Base-by-base conservation (phyloP, 768 basidiomycete genomes). In the Dacryopinax primogenitus region DNA sequence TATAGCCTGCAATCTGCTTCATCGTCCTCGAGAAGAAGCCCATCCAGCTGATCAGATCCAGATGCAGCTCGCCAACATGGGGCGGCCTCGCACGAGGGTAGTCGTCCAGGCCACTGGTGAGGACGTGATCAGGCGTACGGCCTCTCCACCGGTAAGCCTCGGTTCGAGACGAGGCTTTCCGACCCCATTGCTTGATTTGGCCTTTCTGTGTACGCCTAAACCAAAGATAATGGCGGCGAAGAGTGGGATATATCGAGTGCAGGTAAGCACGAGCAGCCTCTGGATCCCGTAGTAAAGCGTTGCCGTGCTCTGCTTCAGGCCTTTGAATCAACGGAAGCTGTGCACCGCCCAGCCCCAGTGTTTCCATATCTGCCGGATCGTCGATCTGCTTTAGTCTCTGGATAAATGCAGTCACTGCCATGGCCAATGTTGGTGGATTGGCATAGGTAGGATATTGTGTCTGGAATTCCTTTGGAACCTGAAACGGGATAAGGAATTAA, bases 121-220 rank as follows among this genome's bases (percentile, higher is more conserved):
- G 77, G 37, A 98, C 88, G 74, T 95, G 92, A 30, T 81, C 80
- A 70, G 86, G 82, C 6, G 90, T 88, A 41, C 94, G 80, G 32
- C 94, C 94, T 33, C 95, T 83, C 95, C 94, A 98, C 34, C 94
- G 83, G 77, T 96, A 98, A 1, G 83, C 93, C 74, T 97, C 93
- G 0, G 85, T 85, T 63, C 87, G 80, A n/a, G 90, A 90, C n/a
- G 87, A 83, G 1, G 91, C 86, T 65, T 82, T 82, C 35, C 94
- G 82, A 1, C 82, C 84, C 73, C 92, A 98, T 72, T 92, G 90
- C 72, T 90, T 91, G 70, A 97, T 87, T 73, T 94, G 91, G 7
- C 94, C 94, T 3, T 89, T 83, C 73, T 98, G 94, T 1, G 94
- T 96, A 47, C 86, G 84, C 41, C 91, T 84, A 81, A 98, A 96